Evolutionary conservation across 106 monocot species (phyloP).

Genomic region (Dendrobium huoshanense): DNA sequence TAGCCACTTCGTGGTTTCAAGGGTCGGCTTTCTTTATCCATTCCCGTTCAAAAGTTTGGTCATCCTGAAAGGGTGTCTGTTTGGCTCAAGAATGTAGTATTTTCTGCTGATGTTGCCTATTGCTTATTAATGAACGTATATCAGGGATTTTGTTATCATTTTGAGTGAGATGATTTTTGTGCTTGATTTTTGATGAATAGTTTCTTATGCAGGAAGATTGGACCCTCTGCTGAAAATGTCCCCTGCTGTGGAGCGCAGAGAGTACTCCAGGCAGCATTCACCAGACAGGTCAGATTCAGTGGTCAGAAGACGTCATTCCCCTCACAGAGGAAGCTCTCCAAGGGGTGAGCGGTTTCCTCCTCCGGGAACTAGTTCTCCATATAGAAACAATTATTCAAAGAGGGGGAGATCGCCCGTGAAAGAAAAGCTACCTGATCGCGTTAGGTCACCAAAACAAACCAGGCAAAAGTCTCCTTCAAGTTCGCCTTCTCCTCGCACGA

Average conservation of each 20-base stretch:
- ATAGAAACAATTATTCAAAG: constrained; percentile 13
- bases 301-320: constrained; percentile 24
- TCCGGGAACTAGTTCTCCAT: constrained; percentile 7
- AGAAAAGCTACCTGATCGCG: constrained; percentile 15
- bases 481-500: constrained; percentile 41
- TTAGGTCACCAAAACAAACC: constrained; percentile 19
- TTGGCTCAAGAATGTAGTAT: too few species aligned
- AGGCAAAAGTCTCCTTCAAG: constrained; percentile 20
- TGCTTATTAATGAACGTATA: too few species aligned
- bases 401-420: constrained; percentile 29
- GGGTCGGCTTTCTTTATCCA: too few species aligned
- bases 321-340: constrained; percentile 17
- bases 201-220: constrained; percentile 5
- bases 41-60: too few species aligned
- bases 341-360: constrained; percentile 22
- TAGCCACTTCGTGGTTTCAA: too few species aligned
- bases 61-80: too few species aligned
- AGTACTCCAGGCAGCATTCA: neutral
- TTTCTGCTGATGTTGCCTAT: too few species aligned
- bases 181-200: neutral
- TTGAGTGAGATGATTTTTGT: neutral
- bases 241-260: constrained; percentile 26
- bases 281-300: constrained; percentile 16
- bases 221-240: constrained; percentile 15
- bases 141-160: too few species aligned